These are phyloP conservation scores for Boletales sp. DNA, from an alignment of 768 basidiomycete genomes.

Conservation along the genomic window DNA sequence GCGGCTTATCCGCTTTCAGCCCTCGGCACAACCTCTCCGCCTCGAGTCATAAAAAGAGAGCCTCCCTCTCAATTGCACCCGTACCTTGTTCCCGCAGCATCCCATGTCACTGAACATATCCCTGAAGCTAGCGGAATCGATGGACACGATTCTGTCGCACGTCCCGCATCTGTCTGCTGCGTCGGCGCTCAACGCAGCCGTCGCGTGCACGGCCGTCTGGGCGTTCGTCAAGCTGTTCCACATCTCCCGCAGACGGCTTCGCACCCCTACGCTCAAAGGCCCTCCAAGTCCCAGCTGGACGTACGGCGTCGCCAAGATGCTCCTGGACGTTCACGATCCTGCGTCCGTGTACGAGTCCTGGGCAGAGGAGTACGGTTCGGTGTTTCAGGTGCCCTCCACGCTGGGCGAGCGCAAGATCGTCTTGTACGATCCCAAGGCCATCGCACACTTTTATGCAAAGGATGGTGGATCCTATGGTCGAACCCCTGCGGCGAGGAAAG, in stretches of 20 bases:
- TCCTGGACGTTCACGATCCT: not conserved
- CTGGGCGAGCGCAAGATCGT: slow-evolving; percentile 13
- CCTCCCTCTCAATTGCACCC: too few relatives aligned
- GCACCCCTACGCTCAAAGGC: slow-evolving; percentile 18
- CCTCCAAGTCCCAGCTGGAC: slow-evolving; percentile 13
- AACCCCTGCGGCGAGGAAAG: slow-evolving; percentile 29
- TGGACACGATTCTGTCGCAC: not conserved
- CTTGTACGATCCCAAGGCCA: slow-evolving; percentile 39
- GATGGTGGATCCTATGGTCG: slow-evolving; percentile 38
- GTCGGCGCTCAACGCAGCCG: not conserved
- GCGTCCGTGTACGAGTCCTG: slow-evolving; percentile 20
- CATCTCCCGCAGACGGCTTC: not conserved
- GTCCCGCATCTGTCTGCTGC: not conserved
- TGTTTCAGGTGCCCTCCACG: slow-evolving; percentile 12
- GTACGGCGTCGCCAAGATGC: slow-evolving; percentile 14
- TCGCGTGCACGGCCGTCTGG: slow-evolving; percentile 2
- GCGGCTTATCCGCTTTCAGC: too few relatives aligned
- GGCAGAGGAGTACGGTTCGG: slow-evolving; percentile 18
- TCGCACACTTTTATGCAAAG: slow-evolving; percentile 13
- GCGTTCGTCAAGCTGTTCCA: slow-evolving; percentile 2
- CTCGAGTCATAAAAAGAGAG: too few relatives aligned
- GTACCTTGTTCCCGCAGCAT: too few relatives aligned
- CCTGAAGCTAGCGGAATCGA: not conserved
- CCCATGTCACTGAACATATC: too few relatives aligned
- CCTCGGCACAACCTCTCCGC: too few relatives aligned